Evolutionary conservation across 306 rosid genomes (phyloP), one percentile per base, ranked within the genome.

Genomic region (Neltuma alba): DNA sequence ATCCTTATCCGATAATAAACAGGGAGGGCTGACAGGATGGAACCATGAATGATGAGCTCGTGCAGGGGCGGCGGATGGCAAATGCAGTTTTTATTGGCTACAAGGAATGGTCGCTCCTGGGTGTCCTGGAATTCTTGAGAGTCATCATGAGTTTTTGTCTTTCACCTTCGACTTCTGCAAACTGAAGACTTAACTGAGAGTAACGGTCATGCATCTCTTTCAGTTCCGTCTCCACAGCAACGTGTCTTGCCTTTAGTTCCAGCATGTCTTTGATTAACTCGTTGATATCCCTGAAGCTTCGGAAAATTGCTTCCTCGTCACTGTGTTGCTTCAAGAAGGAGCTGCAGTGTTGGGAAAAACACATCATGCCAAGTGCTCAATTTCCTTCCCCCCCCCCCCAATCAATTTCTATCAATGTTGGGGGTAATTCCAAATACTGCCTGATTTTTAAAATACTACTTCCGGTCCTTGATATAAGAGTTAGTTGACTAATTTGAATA

Each of bases 151-250:
- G 98, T 70, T 93, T 93, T 70, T 96, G 98, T 84, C 99, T 91
- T 91, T 96, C 99, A 20, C 99, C 96, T 91, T 96, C 99, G 47
- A 93, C 96, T 87, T 96, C 98, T 7, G 98, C 99, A 77, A 96
- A 96, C 70, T 96, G 94, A 83, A 96, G 99, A 86, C 98, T 96
- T 79, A 96, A 79, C 74, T 93, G 97, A 70, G 97, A 93, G 87
- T 93, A 96, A 38, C 99, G 98, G 54, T 92, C 96, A 37, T 93
- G 99, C 99, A 96, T 96, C 74, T 96, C 99, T 80, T 83, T 96
- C 16, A 96, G 87, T 78, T 96, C 99, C 14, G 89, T 86, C 88
- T 96, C 98, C 73, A 93, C 87, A 16, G 88, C 78, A 33, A 86
- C 78, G 79, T 93, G 89, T 83, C 91, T 89, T 82, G 89, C 86